Percentiles rank a stretch among this genome's conserved stretches.
phyloP scores from a whole-genome alignment of 306 rosid species.

The Cucumis hystrix region DNA sequence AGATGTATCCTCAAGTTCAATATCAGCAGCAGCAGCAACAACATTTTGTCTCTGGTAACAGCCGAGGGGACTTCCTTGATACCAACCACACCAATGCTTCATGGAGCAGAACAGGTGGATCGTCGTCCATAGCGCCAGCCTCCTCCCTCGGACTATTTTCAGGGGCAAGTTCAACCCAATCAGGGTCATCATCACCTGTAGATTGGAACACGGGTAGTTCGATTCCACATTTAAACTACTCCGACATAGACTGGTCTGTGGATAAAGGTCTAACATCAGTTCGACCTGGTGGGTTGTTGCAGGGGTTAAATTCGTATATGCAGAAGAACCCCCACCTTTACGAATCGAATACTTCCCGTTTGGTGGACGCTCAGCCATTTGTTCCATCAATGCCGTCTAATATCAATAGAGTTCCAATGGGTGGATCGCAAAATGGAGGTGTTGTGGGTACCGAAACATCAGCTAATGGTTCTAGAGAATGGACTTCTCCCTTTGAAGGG shows the following conservation, averaged over 20 bases:
- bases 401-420: constrained; percentile 34
- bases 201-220: constrained; percentile 88
- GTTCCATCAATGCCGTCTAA: constrained; percentile 46
- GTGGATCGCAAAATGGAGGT: constrained; percentile 65
- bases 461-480: constrained; percentile 53
- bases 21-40: constrained; percentile 53
- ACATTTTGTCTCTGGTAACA: constrained; percentile 37
- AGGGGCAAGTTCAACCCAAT: constrained; percentile 56
- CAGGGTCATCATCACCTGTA: constrained; percentile 66
- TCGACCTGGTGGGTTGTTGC: constrained; percentile 50
- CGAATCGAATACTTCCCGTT: constrained; percentile 47
- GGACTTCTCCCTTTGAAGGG: constrained; percentile 96
- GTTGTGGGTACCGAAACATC: constrained; percentile 36
- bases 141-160: constrained; percentile 94
- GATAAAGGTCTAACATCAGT: constrained; percentile 44
- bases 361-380: constrained; percentile 35
- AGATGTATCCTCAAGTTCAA: constrained; percentile 68
- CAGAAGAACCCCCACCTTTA: constrained; percentile 34
- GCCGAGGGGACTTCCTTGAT: constrained; percentile 45
- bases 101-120: constrained; percentile 52
- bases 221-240: constrained; percentile 51
- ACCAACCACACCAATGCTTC: constrained; percentile 38
- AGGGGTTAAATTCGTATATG: constrained; percentile 51
- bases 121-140: constrained; percentile 69
- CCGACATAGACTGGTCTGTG: constrained; percentile 84